Base-by-base conservation (phyloP, 805 yeast genomes). In the Metschnikowia similis region DNA sequence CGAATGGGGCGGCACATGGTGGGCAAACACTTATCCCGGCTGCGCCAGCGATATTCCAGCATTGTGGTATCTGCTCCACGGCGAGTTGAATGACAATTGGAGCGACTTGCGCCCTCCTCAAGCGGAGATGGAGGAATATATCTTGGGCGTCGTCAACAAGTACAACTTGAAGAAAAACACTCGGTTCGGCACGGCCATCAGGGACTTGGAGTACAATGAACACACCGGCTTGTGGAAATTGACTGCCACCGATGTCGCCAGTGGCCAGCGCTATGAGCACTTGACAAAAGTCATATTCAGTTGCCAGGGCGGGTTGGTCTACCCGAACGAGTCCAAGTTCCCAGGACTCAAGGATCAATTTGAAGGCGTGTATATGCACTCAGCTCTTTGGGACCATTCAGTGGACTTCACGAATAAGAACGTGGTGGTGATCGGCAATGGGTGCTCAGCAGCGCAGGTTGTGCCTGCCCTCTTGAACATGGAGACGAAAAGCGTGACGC, bases 31-130 rank as follows among this genome's bases (percentile, higher is more conserved):
- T 5, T 72, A 71, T 50, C 77, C 77, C 2, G 76, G 76, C 1
- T 69, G 75, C 55, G 75, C 76, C n/a, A 64, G 69, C 21, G 77
- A 72, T 57, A 69, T 72, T 42, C 76, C 76, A 7, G 75, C 75
- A 2, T 48, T 69, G 27, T 72, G 74, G 74, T 72, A 72, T 52
- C 66, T 71, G 13, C 62, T 63, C 41, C 66, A 60, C 35, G 57
- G 58, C 35, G 74, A 66, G 49, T 62, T 71, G 53, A 70, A 65
- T 48, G 56, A 53, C 27, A 66, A 63, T 35, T 72, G 77, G 77
- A 62, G 68, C 46, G 60, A 60, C 40, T 45, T 70, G 29, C 67
- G 72, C 32, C 77, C 77, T 6, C 76, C 75, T 0, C 75, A 71
- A 50, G 65, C 60, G 50, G 77, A 72, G 52, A 66, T 72, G 66